A percentile compares a stretch with the other conserved stretches of the same genome.
Evolutionary conservation across 78 protist species (phyloP).

Genomic region (Dictyostelium brefeldianum): DNA sequence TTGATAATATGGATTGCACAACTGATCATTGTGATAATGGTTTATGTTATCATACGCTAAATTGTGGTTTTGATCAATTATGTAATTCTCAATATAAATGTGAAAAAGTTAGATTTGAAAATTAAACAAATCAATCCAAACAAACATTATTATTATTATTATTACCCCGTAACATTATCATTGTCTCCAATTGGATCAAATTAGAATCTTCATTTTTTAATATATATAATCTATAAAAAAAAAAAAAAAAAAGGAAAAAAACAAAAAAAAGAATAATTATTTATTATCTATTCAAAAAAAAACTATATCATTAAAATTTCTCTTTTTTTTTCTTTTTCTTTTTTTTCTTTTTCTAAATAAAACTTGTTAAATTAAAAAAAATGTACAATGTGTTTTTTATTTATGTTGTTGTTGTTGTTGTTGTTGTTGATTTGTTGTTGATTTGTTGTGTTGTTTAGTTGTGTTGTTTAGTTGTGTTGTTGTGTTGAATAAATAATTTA

Average conservation of each 20-base stretch:
- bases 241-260: too few species aligned
- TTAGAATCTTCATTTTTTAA: background rate
- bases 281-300: too few species aligned
- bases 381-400: background rate
- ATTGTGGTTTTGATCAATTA: constrained; percentile 23
- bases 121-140: background rate
- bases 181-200: too few species aligned
- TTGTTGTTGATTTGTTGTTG: background rate
- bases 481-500: too few species aligned
- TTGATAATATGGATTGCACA: constrained; percentile 12
- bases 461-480: too few species aligned
- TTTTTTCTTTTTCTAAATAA: too few species aligned
- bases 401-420: background rate
- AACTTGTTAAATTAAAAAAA: too few species aligned
- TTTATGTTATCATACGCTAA: background rate
- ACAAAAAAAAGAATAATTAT: too few species aligned
- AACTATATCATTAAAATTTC: too few species aligned
- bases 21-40: background rate
- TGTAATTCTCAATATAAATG: constrained; percentile 5
- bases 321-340: too few species aligned
- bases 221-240: background rate
- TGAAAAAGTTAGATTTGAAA: constrained; percentile 22
- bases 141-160: too few species aligned
- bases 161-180: background rate
- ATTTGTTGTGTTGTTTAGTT: background rate